Conservation (phyloP, 805 yeast species). For the Wickerhamomyces chaumierensis region DNA sequence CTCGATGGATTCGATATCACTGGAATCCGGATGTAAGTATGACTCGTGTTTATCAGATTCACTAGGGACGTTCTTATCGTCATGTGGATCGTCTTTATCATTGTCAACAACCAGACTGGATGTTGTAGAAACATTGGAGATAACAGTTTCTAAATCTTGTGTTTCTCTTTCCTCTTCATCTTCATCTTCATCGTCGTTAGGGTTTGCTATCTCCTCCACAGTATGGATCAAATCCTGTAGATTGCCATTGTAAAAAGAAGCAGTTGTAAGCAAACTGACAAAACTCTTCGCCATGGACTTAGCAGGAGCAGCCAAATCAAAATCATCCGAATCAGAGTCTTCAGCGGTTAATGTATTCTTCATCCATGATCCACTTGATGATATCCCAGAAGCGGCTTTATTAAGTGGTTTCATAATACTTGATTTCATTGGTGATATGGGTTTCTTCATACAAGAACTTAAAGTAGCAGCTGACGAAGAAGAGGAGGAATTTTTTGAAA, state of each 20-base stretch:
- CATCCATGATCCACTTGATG: neutral
- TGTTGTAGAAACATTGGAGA: too few relatives aligned
- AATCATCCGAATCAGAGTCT: slow-evolving; percentile 19
- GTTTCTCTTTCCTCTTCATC: slow-evolving; percentile 4
- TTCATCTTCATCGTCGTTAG: too few relatives aligned
- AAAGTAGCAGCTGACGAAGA: neutral
- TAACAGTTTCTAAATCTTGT: too few relatives aligned
- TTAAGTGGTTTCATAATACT: neutral
- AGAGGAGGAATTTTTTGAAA: neutral
- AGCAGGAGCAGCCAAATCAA: slow-evolving; percentile 63
- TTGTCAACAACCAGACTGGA: neutral
- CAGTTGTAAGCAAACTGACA: slow-evolving; percentile 44
- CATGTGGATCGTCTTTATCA: too few relatives aligned
- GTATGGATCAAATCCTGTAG: slow-evolving; percentile 21
- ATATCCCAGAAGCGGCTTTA: neutral
- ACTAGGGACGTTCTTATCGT: too few relatives aligned
- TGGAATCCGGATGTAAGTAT: too few relatives aligned
- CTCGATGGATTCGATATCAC: neutral
- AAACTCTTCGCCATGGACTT: slow-evolving; percentile 40
- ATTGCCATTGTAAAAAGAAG: slow-evolving; percentile 32
- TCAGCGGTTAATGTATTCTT: neutral
- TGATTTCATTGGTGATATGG: neutral
- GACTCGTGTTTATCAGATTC: too few relatives aligned
- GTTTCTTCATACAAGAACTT: too few relatives aligned
- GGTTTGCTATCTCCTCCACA: neutral